These are phyloP conservation scores for Populus alba DNA, from an alignment of 345 rosid genomes.

Conservation along the genomic window DNA sequence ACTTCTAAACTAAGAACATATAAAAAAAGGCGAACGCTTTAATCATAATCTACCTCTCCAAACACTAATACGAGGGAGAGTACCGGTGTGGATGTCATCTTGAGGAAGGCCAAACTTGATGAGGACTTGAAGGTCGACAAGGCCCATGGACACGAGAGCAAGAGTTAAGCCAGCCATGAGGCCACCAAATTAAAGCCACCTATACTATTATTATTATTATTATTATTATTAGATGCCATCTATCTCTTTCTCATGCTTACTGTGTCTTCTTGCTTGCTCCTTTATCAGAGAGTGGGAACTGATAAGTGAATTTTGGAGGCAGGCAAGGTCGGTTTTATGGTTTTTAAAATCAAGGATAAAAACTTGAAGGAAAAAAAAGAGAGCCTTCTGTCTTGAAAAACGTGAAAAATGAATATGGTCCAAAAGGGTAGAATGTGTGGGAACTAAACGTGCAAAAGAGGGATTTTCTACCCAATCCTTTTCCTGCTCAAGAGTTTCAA, in stretches of 20 bases:
- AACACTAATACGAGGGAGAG: slow-evolving; percentile 56
- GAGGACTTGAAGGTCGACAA: slow-evolving; percentile 96
- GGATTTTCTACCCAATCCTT: too few species aligned
- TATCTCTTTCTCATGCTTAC: slow-evolving; percentile 2
- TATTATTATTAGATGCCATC: slow-evolving; percentile 35
- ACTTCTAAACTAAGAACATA: neutral
- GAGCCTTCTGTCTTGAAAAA: too few species aligned
- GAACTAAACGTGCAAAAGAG: too few species aligned
- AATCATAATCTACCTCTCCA: slow-evolving; percentile 63
- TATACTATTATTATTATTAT: slow-evolving; percentile 41
- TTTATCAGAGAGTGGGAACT: neutral
- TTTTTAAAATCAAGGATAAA: too few species aligned
- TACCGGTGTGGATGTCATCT: slow-evolving; percentile 81
- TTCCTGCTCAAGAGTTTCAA: neutral
- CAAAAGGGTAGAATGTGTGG: too few species aligned
- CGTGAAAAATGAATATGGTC: too few species aligned
- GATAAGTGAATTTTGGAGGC: neutral
- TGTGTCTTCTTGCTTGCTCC: neutral
- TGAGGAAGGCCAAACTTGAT: slow-evolving; percentile 86
- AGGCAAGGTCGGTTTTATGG: neutral
- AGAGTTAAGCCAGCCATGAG: slow-evolving; percentile 94
- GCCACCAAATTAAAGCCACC: slow-evolving; percentile 64
- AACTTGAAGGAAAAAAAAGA: too few species aligned
- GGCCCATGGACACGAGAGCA: slow-evolving; percentile 91
- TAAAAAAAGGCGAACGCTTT: neutral